A percentile compares a stretch with the other conserved stretches of the same genome.
Evolutionary conservation across 345 rosid genomes (phyloP).

Genomic region (Euphorbia pulcherrima): DNA sequence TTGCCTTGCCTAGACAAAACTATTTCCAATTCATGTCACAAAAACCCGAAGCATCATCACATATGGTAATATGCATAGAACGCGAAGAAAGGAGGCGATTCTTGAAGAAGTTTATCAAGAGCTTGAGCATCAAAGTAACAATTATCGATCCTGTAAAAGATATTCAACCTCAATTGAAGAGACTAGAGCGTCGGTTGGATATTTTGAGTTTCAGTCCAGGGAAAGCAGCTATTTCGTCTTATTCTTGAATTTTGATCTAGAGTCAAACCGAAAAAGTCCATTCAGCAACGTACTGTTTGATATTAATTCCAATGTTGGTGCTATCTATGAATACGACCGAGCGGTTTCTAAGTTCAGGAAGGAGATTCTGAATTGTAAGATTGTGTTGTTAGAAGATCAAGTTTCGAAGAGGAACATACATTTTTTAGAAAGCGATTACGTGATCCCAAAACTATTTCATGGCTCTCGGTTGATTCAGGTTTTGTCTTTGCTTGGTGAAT

Average conservation of each 20-base stretch:
- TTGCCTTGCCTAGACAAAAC: no score
- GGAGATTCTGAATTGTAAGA: slow-evolving; percentile 23
- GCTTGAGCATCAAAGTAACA: slow-evolving; percentile 30
- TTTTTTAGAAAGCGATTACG: slow-evolving; percentile 9
- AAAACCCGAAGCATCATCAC: slow-evolving; percentile 34
- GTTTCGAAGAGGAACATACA: neutral
- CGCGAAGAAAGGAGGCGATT: slow-evolving; percentile 31
- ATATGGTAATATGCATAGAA: slow-evolving; percentile 21
- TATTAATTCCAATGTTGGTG: slow-evolving; percentile 23
- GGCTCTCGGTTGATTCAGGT: slow-evolving; percentile 30
- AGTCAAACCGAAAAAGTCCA: slow-evolving; percentile 3
- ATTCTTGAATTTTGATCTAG: slow-evolving; percentile 8
- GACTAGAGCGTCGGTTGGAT: slow-evolving; percentile 21
- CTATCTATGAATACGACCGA: slow-evolving; percentile 1
- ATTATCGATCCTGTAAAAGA: slow-evolving; percentile 18
- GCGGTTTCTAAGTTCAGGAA: slow-evolving; percentile 18
- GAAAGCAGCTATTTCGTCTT: slow-evolving; percentile 8
- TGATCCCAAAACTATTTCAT: slow-evolving; percentile 27
- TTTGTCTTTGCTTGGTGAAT: slow-evolving; percentile 25
- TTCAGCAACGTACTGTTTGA: slow-evolving; percentile 21
- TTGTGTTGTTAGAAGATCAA: slow-evolving; percentile 31
- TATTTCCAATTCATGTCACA: slow-evolving; percentile 22
- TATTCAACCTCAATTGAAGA: slow-evolving; percentile 19
- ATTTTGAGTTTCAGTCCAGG: slow-evolving; percentile 2
- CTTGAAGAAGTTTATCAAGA: slow-evolving; percentile 29